These are phyloP conservation scores for Trifolium repens DNA, from an alignment of 306 rosid species.

Conservation along the genomic window DNA sequence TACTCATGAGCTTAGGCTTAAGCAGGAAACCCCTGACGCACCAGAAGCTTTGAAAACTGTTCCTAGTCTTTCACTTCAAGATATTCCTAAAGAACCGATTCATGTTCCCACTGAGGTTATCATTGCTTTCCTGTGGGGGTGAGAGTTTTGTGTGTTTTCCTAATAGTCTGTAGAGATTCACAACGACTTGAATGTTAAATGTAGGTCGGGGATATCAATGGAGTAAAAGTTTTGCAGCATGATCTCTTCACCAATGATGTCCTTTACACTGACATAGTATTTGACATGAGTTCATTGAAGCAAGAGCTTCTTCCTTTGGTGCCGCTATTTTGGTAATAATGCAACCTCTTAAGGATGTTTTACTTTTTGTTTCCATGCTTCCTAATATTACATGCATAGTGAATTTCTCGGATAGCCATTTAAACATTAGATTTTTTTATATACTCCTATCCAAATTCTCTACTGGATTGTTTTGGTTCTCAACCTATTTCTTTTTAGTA, in stretches of 20 bases:
- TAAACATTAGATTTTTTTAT: conserved; percentile 25
- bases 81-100: conserved; percentile 95
- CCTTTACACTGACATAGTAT: conserved; percentile 87
- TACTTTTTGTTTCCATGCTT: conserved; percentile 23
- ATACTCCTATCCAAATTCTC: conserved; percentile 21
- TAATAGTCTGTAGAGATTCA: conserved; percentile 34
- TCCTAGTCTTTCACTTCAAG: conserved; percentile 88
- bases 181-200: conserved; percentile 43
- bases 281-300: conserved; percentile 82
- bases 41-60: conserved; percentile 94
- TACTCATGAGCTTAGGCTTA: conserved; percentile 78
- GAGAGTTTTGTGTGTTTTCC: conserved; percentile 27
- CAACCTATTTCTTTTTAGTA: conserved; percentile 18
- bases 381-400: conserved; percentile 28
- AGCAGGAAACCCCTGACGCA: conserved; percentile 97
- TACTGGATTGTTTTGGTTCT: conserved; percentile 3
- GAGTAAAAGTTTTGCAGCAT: conserved; percentile 85
- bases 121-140: conserved; percentile 27
- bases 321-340: conserved; percentile 88
- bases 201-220: conserved; percentile 81
- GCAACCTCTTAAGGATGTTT: conserved; percentile 36
- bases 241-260: conserved; percentile 98
- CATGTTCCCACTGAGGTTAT: conserved; percentile 78
- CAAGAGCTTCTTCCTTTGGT: conserved; percentile 91
- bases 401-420: conserved; percentile 14